Percentiles rank a stretch among this genome's conserved stretches.
Conservation (phyloP, 805 yeast species). For the Debaryomyces castellii region DNA sequence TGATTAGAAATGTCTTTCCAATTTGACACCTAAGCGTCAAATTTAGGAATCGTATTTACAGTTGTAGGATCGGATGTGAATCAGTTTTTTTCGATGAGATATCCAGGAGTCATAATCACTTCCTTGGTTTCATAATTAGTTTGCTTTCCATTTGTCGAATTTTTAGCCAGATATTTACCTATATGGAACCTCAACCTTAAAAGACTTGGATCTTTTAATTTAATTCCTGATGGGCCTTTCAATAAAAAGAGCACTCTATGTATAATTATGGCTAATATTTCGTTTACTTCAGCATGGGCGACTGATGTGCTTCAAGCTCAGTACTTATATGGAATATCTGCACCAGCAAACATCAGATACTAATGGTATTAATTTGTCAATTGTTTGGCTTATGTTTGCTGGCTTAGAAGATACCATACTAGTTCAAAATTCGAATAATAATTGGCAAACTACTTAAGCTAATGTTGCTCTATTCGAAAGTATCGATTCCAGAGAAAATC, state of each 20-base stretch:
- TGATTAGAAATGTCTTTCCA: no score
- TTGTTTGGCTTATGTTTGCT: no score
- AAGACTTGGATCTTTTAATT: conserved; percentile 9
- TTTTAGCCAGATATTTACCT: conserved; percentile 20
- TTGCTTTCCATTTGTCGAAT: conserved; percentile 22
- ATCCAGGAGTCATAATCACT: conserved; percentile 22
- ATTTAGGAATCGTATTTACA: conserved; percentile 16
- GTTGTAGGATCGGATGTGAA: conserved; percentile 27
- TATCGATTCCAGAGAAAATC: no score
- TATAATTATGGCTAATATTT: conserved; percentile 3
- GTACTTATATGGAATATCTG: conserved; percentile 38
- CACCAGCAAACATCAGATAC: neutral
- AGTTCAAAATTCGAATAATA: no score
- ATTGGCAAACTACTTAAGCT: no score
- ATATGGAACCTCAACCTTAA: conserved; percentile 13
- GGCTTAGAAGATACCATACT: no score
- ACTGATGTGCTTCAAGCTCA: conserved; percentile 57
- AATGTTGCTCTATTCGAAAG: no score
- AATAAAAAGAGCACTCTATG: conserved; percentile 19
- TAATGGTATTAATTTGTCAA: no score
- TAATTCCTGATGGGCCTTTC: conserved; percentile 24
- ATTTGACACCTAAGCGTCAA: no score
- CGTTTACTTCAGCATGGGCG: conserved; percentile 44
- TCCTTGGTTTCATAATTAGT: conserved; percentile 24
- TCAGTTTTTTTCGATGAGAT: conserved; percentile 23